phyloP scores from a whole-genome alignment of 768 basidiomycete genomes.

The Cystofilobasidium bisporidii region DNA sequence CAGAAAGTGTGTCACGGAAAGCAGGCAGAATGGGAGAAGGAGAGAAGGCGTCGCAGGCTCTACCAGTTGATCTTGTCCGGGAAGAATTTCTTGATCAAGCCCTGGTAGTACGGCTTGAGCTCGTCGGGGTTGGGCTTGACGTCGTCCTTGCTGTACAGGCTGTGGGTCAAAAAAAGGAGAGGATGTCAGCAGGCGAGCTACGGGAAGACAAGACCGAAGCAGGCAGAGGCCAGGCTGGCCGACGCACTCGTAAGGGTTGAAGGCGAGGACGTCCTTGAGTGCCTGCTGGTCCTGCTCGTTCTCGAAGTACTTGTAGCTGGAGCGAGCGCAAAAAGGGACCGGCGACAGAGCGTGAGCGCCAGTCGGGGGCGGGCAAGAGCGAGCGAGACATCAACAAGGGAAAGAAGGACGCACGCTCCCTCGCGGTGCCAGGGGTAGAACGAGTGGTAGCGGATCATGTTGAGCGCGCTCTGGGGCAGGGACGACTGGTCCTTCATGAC shows the following conservation, averaged over 20 bases:
- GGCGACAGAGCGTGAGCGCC: no score
- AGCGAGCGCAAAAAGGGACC: no score
- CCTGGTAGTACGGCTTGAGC: constrained; percentile 71
- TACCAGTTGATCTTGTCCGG: constrained; percentile 75
- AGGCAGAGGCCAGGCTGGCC: no score
- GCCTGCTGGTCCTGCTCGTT: constrained; percentile 49
- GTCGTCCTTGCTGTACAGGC: constrained; percentile 75
- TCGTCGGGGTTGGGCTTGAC: constrained; percentile 48
- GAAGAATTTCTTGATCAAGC: constrained; percentile 76
- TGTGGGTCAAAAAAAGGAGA: no score
- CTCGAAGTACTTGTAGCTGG: constrained; percentile 66
- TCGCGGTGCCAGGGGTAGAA: constrained; percentile 90
- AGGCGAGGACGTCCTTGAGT: constrained; percentile 28
- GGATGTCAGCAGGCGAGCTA: no score
- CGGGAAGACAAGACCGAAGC: no score
- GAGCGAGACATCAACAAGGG: no score
- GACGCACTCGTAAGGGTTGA: not conserved
- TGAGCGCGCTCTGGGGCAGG: constrained; percentile 68
- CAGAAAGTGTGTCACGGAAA: no score
- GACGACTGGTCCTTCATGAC: constrained; percentile 72
- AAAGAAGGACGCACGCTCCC: no score
- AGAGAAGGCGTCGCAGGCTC: no score
- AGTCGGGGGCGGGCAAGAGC: no score
- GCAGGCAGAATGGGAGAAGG: no score
- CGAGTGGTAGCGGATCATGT: constrained; percentile 90